These are phyloP conservation scores for Eucalyptus marginata DNA, from an alignment of 345 rosid species.

Conservation along the genomic window DNA sequence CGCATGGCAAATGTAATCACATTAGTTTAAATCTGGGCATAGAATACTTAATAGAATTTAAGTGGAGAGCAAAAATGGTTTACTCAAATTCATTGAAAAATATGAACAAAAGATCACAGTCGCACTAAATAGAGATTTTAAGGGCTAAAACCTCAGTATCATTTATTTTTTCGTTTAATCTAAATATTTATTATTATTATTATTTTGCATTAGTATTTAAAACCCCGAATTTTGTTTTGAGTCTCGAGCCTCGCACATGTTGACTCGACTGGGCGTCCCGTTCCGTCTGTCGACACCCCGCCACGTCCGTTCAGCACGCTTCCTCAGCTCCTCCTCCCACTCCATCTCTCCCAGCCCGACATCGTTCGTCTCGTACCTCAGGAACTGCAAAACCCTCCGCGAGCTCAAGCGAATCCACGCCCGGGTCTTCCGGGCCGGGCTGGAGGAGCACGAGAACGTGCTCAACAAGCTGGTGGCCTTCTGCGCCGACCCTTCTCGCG, in stretches of 20 bases:
- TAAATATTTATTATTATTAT: no score
- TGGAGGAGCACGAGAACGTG: constrained; percentile 14
- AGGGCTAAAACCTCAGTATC: neutral
- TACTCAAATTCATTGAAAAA: neutral
- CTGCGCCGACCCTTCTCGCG: constrained; percentile 14
- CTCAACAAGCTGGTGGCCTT: constrained; percentile 33
- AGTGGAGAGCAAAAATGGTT: neutral
- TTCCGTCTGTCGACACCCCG: neutral
- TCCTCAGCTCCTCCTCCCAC: neutral
- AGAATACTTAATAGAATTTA: neutral
- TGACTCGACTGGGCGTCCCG: neutral
- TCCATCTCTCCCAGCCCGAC: neutral
- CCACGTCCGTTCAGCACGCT: neutral
- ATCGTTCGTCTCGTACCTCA: constrained; percentile 19
- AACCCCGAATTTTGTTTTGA: neutral
- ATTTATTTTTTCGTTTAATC: neutral
- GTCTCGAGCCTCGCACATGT: neutral
- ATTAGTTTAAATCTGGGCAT: neutral
- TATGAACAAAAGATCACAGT: neutral
- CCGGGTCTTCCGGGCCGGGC: constrained; percentile 24
- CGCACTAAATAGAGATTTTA: neutral
- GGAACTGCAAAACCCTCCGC: constrained; percentile 19
- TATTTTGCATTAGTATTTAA: neutral
- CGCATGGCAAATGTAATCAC: rapidly evolving
- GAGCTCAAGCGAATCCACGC: constrained; percentile 38